Percentiles rank a stretch among this genome's conserved stretches.
Evolutionary conservation across 345 rosid genomes (phyloP).

Genomic region (Anastatica hierochuntica): DNA sequence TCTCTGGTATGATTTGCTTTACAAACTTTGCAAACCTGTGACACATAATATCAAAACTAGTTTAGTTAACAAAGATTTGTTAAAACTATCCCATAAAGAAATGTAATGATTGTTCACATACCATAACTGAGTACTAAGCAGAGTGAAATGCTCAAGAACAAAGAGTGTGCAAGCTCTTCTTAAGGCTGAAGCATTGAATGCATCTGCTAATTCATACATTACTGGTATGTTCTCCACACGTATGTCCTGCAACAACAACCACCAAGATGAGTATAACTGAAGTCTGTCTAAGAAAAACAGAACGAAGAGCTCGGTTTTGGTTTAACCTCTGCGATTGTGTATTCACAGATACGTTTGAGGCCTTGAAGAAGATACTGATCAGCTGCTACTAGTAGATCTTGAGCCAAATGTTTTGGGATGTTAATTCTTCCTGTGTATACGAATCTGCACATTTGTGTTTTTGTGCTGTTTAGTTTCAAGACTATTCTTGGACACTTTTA

Average conservation of each 20-base stretch:
- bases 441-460: conserved; percentile 36
- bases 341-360: conserved; percentile 66
- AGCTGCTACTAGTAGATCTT: conserved; percentile 68
- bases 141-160: conserved; percentile 42
- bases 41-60: not conserved
- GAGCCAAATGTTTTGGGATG: conserved; percentile 40
- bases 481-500: no score
- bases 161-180: conserved; percentile 58
- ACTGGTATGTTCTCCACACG: conserved; percentile 41
- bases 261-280: not conserved
- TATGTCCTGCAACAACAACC: conserved; percentile 38
- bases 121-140: conserved; percentile 52
- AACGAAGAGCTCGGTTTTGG: not conserved
- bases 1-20: conserved; percentile 43
- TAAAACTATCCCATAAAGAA: not conserved
- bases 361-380: conserved; percentile 73
- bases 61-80: not conserved
- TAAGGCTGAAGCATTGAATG: conserved; percentile 47
- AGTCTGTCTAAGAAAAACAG: no score
- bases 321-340: conserved; percentile 55
- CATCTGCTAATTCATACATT: conserved; percentile 62
- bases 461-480: not conserved
- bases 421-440: conserved; percentile 59
- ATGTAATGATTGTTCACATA: conserved; percentile 12
- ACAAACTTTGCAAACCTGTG: conserved; percentile 45